Conservation (phyloP, 1,284 basidiomycete genomes). For the Ustilago tritici region DNA sequence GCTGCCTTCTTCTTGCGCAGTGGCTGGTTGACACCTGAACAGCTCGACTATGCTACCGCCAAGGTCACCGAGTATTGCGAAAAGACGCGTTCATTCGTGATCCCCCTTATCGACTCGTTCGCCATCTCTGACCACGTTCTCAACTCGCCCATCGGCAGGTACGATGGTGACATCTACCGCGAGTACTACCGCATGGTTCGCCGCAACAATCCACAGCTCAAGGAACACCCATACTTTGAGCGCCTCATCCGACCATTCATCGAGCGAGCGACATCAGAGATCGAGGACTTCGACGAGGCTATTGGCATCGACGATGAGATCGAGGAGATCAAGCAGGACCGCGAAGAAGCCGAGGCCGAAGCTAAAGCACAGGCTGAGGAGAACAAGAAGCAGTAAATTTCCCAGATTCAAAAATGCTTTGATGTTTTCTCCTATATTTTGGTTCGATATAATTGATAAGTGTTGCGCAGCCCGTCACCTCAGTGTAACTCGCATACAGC, state of each 20-base stretch:
- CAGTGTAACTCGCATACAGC: no score
- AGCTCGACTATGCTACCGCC: conserved; percentile 72
- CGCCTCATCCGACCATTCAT: conserved; percentile 74
- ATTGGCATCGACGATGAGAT: conserved; percentile 73
- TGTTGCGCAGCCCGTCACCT: no score
- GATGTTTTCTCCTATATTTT: neutral
- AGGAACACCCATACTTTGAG: conserved; percentile 73
- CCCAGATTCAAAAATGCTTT: neutral
- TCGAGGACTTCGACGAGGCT: conserved; percentile 68
- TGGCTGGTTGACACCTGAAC: conserved; percentile 71
- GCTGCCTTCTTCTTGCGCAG: conserved; percentile 73
- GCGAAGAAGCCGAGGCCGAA: conserved; percentile 62
- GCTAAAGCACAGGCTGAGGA: conserved; percentile 44
- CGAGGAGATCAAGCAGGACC: conserved; percentile 67
- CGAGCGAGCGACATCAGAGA: conserved; percentile 71
- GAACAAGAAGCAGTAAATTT: conserved; percentile 21
- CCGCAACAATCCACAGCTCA: conserved; percentile 67
- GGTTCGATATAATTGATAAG: conserved; percentile 2
- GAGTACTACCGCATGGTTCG: conserved; percentile 65
- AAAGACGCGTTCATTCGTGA: conserved; percentile 72
- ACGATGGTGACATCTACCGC: conserved; percentile 67
- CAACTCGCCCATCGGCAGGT: conserved; percentile 73
- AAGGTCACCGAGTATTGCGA: conserved; percentile 73
- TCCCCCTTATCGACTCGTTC: conserved; percentile 74
- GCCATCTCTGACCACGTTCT: conserved; percentile 74